Evolutionary conservation across 2,329 filamentous ascomycete genomes (phyloP).

Genomic region (Diaporthe eres): DNA sequence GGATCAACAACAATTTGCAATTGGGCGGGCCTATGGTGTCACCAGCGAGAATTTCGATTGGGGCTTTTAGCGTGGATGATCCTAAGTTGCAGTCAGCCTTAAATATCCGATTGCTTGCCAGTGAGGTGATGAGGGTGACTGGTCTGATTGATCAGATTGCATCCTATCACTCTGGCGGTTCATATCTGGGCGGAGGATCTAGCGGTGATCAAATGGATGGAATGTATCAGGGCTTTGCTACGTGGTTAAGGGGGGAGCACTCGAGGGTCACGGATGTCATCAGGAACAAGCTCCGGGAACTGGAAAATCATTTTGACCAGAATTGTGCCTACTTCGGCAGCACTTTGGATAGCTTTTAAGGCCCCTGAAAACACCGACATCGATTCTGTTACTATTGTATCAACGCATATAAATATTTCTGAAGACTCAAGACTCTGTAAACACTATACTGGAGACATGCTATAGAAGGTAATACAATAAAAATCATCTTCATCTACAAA

Average conservation of each 20-base stretch:
- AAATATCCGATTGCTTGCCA: not conserved
- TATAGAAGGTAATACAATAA: not conserved
- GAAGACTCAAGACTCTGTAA: not conserved
- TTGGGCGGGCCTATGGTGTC: not conserved
- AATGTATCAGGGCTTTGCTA: not conserved
- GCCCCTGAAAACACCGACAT: not conserved
- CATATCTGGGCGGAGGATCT: not conserved
- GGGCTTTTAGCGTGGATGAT: conserved; percentile 1
- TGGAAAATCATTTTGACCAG: not conserved
- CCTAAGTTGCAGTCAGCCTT: not conserved
- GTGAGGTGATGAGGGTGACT: not conserved
- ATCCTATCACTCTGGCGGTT: not conserved
- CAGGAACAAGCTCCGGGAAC: not conserved
- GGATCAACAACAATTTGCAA: not conserved
- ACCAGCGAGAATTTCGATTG: not conserved
- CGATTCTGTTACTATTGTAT: not conserved
- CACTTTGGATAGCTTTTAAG: not conserved
- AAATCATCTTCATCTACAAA: not conserved
- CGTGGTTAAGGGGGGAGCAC: not conserved
- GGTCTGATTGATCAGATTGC: not conserved
- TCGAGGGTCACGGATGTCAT: not conserved
- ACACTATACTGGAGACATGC: not conserved
- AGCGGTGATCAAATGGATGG: not conserved
- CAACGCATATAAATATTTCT: not conserved
- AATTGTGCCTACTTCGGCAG: not conserved